These are phyloP conservation scores for Curvularia verruculosa DNA, from an alignment of 2,329 filamentous ascomycete genomes.

Conservation along the genomic window DNA sequence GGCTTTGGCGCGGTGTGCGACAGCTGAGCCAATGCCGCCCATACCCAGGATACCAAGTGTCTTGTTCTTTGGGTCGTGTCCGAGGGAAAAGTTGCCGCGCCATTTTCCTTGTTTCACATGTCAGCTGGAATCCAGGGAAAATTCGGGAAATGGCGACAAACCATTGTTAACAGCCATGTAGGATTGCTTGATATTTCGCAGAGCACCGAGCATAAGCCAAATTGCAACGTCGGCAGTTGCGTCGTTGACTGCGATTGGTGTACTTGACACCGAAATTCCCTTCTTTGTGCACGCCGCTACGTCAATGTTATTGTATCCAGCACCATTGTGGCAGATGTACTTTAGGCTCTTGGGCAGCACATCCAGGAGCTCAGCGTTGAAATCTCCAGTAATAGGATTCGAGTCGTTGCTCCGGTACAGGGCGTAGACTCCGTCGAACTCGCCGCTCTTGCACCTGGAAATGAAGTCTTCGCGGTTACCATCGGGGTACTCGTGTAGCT, in stretches of 20 bases:
- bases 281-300: constrained; percentile 58
- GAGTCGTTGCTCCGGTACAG: constrained; percentile 66
- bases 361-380: constrained; percentile 53
- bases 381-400: constrained; percentile 56
- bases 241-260: constrained; percentile 58
- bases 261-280: constrained; percentile 54
- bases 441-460: constrained; percentile 59
- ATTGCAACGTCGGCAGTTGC: constrained; percentile 59
- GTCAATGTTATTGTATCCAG: constrained; percentile 67
- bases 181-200: constrained; percentile 57
- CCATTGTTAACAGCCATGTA: constrained; percentile 55
- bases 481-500: constrained; percentile 58
- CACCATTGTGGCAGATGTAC: constrained; percentile 57
- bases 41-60: constrained; percentile 64
- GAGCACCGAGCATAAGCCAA: constrained; percentile 59
- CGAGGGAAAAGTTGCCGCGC: constrained; percentile 56
- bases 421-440: constrained; percentile 61
- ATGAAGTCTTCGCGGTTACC: constrained; percentile 64
- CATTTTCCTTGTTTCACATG: constrained; percentile 43
- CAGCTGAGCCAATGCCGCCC: constrained; percentile 64
- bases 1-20: constrained; percentile 56
- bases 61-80: constrained; percentile 61
- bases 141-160: constrained; percentile 25
- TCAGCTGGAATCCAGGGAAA: constrained; percentile 9
- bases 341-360: constrained; percentile 52